phyloP scores from a whole-genome alignment of 176 grass and related monocot genomes.

The Zea luxurians region DNA sequence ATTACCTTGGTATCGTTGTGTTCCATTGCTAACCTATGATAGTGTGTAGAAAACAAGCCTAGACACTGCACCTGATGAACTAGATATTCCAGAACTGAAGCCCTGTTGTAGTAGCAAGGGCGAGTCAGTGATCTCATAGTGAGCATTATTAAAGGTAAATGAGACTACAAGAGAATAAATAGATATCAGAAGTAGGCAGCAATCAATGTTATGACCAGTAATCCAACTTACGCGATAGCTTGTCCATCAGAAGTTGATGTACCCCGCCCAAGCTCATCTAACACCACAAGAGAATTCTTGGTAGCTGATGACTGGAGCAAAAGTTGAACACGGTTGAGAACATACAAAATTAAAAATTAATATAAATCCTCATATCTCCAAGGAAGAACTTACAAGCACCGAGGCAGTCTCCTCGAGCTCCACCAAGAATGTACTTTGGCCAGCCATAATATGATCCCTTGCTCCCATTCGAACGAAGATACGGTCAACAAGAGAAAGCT shows the following conservation, averaged over 20 bases:
- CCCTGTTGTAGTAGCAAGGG: slow-evolving; percentile 51
- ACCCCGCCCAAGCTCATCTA: slow-evolving; percentile 97
- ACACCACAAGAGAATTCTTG: slow-evolving; percentile 83
- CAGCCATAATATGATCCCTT: slow-evolving; percentile 91
- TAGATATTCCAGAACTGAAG: slow-evolving; percentile 87
- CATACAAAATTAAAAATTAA: slow-evolving; percentile 6
- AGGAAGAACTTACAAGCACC: slow-evolving; percentile 70
- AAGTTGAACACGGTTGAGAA: slow-evolving; percentile 35
- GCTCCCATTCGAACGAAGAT: slow-evolving; percentile 99
- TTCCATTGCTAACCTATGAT: slow-evolving; percentile 82
- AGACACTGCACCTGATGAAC: slow-evolving; percentile 71
- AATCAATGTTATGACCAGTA: slow-evolving; percentile 21
- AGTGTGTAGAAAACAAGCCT: slow-evolving; percentile 96
- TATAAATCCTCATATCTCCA: background rate
- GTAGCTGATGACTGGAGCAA: slow-evolving; percentile 77
- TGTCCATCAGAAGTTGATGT: slow-evolving; percentile 99
- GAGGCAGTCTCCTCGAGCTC: slow-evolving; percentile 91
- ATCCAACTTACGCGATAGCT: slow-evolving; percentile 85
- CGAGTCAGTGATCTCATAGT: slow-evolving; percentile 18
- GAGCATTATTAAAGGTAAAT: slow-evolving; percentile 1
- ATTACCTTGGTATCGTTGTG: slow-evolving; percentile 71
- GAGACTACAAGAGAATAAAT: slow-evolving; percentile 29
- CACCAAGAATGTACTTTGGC: slow-evolving; percentile 91
- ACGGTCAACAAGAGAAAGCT: slow-evolving; percentile 84
- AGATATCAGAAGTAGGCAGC: slow-evolving; percentile 22